Evolutionary conservation across 257 asterid genomes (phyloP).

Genomic region (Coffea canephora): DNA sequence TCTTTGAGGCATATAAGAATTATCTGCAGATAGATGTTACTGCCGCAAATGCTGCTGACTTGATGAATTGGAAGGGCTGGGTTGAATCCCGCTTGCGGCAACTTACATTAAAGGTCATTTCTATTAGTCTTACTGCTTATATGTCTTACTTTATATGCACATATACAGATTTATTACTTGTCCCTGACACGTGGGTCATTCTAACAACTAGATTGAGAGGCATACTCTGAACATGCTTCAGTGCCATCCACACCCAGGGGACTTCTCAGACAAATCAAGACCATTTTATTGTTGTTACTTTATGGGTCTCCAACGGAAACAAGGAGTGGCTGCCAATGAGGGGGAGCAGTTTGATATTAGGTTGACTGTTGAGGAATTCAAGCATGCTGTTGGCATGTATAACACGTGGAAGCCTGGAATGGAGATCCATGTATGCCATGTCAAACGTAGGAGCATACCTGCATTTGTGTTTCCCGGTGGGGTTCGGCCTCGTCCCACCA

Average conservation of each 20-base stretch:
- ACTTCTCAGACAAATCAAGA: conserved; percentile 33
- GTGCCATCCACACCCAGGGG: conserved; percentile 44
- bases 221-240: conserved; percentile 36
- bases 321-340: conserved; percentile 31
- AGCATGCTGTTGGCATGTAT: conserved; percentile 32
- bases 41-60: conserved; percentile 35
- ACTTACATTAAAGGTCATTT: conserved; percentile 31
- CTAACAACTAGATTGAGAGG: conserved; percentile 31
- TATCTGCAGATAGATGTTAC: conserved; percentile 41
- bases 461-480: conserved; percentile 39
- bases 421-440: conserved; percentile 40
- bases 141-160: neutral
- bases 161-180: neutral
- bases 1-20: conserved; percentile 43
- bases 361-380: conserved; percentile 38
- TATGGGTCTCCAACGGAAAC: conserved; percentile 41
- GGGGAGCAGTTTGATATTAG: conserved; percentile 44
- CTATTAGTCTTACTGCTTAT: neutral
- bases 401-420: conserved; percentile 35
- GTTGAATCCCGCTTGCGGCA: conserved; percentile 42
- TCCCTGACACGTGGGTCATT: conserved; percentile 1
- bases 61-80: conserved; percentile 45
- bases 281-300: conserved; percentile 35
- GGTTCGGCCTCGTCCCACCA: conserved; percentile 22
- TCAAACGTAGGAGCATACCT: conserved; percentile 32